Evolutionary conservation across 2,329 filamentous ascomycete species (phyloP).

Genomic region (Aspergillus fumigatus): DNA sequence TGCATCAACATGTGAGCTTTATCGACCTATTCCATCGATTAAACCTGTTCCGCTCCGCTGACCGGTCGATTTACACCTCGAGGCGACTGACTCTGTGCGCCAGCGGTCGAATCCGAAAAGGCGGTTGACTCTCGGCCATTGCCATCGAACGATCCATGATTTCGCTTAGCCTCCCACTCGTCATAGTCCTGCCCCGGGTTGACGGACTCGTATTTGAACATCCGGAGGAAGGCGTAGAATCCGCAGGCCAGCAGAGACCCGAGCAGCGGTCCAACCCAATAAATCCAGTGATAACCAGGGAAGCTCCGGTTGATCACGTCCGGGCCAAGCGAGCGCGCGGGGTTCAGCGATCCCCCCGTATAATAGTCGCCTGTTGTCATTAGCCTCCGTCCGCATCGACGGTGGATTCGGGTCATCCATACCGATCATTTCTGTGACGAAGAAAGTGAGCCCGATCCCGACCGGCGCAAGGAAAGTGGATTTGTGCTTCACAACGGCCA

Average conservation of each 20-base stretch:
- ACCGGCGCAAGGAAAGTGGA: constrained; percentile 67
- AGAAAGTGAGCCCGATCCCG: constrained; percentile 67
- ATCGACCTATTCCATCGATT: not conserved
- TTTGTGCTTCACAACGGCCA: constrained; percentile 69
- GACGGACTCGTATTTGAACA: constrained; percentile 40
- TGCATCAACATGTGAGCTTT: not conserved
- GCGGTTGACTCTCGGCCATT: constrained; percentile 7
- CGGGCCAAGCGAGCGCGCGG: constrained; percentile 46
- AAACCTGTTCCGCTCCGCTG: not conserved
- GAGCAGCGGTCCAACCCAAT: constrained; percentile 46
- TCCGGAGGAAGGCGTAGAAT: constrained; percentile 48
- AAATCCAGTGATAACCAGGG: constrained; percentile 48
- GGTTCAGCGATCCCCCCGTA: constrained; percentile 47
- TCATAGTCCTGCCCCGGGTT: constrained; percentile 55
- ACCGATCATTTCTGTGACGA: constrained; percentile 54
- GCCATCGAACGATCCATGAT: constrained; percentile 16
- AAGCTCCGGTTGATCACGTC: constrained; percentile 44
- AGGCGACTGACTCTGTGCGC: constrained; percentile 10
- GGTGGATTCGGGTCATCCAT: constrained; percentile 1
- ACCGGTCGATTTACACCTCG: not conserved
- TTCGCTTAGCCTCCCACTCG: constrained; percentile 26
- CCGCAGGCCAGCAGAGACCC: constrained; percentile 45
- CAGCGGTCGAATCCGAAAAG: constrained; percentile 12
- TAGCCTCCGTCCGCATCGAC: not conserved
- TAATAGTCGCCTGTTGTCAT: constrained; percentile 39